Base-by-base conservation (phyloP, 768 basidiomycete genomes). In the Collybia nuda region DNA sequence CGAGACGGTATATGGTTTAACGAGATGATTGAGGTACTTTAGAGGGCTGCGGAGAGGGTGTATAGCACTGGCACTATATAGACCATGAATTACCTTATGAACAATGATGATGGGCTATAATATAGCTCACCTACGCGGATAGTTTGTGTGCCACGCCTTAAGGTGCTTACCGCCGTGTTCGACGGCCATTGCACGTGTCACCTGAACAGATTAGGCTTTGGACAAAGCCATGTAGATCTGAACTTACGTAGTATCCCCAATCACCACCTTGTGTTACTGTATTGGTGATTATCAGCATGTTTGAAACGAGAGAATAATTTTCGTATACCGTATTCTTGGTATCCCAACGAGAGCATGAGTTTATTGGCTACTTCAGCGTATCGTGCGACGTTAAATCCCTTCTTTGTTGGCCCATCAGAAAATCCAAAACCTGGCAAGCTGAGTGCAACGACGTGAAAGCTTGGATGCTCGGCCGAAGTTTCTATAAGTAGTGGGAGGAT, bases 401-500 rank as follows among this genome's bases (percentile, higher is more conserved):
- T 70, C 54, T 77, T 78, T 38, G 64, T 77, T 4, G 79, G 75
- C 0, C 72, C 78, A 12, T 79, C 72, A 0, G 84, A 85, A 60
- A 85, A 86, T 0, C 82, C 85, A 62, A 64, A 86, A 0, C 81
- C 82, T 9, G 85, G 84, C 1, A 86, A 55, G 55, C 82, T 79
- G 7, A 76, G 55, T 0, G 77, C 79, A 1, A 87, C 82, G 18
- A 86, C 81, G 51, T 86, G 84, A 68, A 87, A 86, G 44, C 74
- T 78, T 2, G 83, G 84, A 48, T 71, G 62, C 3, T 78, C 70
- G 0, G 69, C 48, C 3, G 75, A 71, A 1, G 66, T 67, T 9
- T 70, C 57, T 0, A 73, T 68, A 47, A 88, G 67, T 14, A 84
- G 58, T 0, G 84, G 79, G 0, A 86, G 65, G 3, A 86, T 62